These are phyloP conservation scores for Tylopilus subfusipes DNA, from an alignment of 768 basidiomycete species.

Conservation along the genomic window DNA sequence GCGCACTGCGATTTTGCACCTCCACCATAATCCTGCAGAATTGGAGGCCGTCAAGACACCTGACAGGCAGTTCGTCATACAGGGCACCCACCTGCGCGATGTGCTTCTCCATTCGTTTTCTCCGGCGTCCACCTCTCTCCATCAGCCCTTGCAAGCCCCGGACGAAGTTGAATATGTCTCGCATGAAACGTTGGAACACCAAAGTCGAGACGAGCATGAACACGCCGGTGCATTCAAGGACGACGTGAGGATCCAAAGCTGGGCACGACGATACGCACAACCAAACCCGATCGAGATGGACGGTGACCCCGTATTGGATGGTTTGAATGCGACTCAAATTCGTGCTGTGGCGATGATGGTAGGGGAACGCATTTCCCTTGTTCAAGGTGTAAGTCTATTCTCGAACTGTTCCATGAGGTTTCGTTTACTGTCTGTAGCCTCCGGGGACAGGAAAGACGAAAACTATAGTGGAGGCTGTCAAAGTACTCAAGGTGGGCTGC, in stretches of 20 bases:
- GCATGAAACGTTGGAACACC: conserved; percentile 39
- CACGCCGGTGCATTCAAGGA: conserved; percentile 55
- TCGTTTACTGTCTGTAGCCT: conserved; percentile 45
- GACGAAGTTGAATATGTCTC: conserved; percentile 39
- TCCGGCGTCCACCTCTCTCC: conserved; percentile 21
- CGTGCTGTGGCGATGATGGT: conserved; percentile 86
- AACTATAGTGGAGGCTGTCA: conserved; percentile 83
- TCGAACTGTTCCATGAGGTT: not conserved
- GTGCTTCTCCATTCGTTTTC: conserved; percentile 60
- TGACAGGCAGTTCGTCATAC: conserved; percentile 51
- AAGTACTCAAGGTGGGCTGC: conserved; percentile 62
- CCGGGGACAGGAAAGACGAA: conserved; percentile 93
- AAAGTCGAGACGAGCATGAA: conserved; percentile 21
- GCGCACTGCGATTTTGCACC: conserved; percentile 55
- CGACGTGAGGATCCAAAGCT: conserved; percentile 76
- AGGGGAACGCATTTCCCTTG: conserved; percentile 68
- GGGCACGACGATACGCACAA: conserved; percentile 67
- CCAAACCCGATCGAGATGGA: conserved; percentile 61
- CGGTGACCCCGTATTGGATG: conserved; percentile 68
- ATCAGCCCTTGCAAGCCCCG: conserved; percentile 36
- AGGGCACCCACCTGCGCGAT: conserved; percentile 73
- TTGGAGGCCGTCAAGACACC: conserved; percentile 34
- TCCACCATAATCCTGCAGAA: conserved; percentile 51
- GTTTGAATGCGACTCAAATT: conserved; percentile 73
- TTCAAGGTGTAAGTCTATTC: conserved; percentile 72